Evolutionary conservation across 176 grass and related monocot genomes (phyloP), one percentile per base, ranked within the genome.

Genomic region (Rhipidocladum racemiflorum): DNA sequence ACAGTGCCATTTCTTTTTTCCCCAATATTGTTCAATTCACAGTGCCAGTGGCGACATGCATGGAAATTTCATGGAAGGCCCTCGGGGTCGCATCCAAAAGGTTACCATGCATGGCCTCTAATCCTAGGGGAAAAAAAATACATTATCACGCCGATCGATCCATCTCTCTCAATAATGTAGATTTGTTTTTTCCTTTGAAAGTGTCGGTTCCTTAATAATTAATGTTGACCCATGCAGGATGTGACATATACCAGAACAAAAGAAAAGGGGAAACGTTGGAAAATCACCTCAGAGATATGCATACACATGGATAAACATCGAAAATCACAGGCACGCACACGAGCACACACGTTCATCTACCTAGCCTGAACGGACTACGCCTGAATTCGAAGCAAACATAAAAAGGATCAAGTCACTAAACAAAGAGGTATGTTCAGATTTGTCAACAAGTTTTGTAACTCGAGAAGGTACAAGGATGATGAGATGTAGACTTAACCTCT

Each of bases 121-220:
- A 50, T 64, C 68, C 55, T 23, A 50, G 9, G n/a, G n/a, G n/a
- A n/a, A n/a, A n/a, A 74, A 39, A 40, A 83, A 74, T 75, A 83
- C 49, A 35, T 82, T 84, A 84, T 84, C 82, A 67, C 21, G 62
- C 35, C 24, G 36, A 64, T 75, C 49, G 10, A 61, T 61, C 35
- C 34, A 35, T n/a, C n/a, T 57, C 27, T 12, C 70, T 56, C 61
- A 56, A 66, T 76, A 75, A 55, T 38, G 30, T 27, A 40, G 0
- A 36, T 16, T n/a, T 39, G n/a, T 2, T 45, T 16, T 44, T 25
- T 60, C 23, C 23, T 61, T 43, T 59, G n/a, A n/a, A n/a, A n/a
- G n/a, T n/a, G n/a, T 30, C 43, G 44, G 60, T 40, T 84, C 46
- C 44, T 40, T 55, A 65, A 73, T n/a, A n/a, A n/a, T n/a, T 66